phyloP scores from a whole-genome alignment of 768 basidiomycete species.

The Hypsizygus marmoreus region DNA sequence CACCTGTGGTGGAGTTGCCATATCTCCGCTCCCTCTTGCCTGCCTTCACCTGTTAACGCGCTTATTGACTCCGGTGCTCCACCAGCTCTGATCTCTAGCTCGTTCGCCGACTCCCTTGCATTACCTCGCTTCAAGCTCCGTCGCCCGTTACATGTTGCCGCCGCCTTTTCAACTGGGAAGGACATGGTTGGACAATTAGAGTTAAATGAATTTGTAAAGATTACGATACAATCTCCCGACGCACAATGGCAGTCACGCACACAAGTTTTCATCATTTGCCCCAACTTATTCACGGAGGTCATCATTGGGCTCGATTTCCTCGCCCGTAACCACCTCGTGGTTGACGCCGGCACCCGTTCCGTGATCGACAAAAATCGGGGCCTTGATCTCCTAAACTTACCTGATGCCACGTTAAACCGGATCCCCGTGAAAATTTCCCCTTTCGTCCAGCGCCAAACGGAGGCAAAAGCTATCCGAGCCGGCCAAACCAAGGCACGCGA shows the following conservation, averaged over 20 bases:
- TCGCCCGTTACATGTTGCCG: background rate
- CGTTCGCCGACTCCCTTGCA: background rate
- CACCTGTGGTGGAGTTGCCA: background rate
- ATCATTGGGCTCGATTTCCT: background rate
- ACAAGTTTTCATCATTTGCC: background rate
- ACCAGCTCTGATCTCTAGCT: background rate
- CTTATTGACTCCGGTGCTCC: background rate
- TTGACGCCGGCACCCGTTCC: background rate
- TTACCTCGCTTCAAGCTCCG: background rate
- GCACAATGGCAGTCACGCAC: background rate
- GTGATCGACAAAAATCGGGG: background rate
- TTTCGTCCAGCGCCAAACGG: background rate
- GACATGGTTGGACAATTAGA: too few species aligned
- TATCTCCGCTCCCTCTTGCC: background rate
- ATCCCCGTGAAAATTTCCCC: background rate
- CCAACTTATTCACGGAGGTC: background rate
- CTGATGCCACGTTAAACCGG: background rate
- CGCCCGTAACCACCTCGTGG: background rate
- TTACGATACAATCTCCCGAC: background rate
- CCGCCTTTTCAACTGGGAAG: background rate
- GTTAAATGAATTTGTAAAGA: background rate
- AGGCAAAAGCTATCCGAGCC: background rate
- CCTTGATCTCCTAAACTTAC: background rate
- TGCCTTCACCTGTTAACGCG: background rate
- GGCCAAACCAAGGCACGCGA: background rate